Base-by-base conservation (phyloP, 495 filamentous ascomycete species). In the Penicillium malachiteum region DNA sequence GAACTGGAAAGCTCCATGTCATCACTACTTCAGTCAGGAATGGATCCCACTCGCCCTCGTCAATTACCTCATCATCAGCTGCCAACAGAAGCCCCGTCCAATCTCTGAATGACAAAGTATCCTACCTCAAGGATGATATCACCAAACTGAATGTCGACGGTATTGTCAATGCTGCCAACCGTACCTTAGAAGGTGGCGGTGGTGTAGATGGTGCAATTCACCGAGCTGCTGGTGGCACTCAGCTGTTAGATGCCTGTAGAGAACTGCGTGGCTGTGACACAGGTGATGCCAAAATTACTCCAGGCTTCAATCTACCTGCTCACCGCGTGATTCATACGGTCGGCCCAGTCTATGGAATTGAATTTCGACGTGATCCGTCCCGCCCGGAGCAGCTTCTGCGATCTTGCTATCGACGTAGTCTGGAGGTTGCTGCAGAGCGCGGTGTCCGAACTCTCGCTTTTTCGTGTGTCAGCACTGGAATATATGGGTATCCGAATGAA, bases 151-250 rank as follows among this genome's bases (percentile, higher is more conserved):
- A 78, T 41, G 83, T 92, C 33, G 90, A 89, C 60, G 86, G 85
- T 54, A 96, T 97, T 62, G 92, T 97, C 64, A 97, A 97, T 69
- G 93, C 94, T 9, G 92, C 94, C 17, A 97, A 97, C 67, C 70
- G 73, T 14, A 85, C 80, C 7, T 81, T 98, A 0, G 77, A 89
- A 3, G 89, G 91, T 46, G 94, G 94, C 40, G 90, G 91, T 13
- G 94, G 93, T 35, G 91, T 97, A 18, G 89, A 91, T 56, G 88
- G 87, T 16, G 91, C 90, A 18, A 96, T 97, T 62, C 94, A 97
- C 68, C 69, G 81, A 34, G 90, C 87, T 30, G 94, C 94, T 26
- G 94, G 94, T 26, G 94, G 94, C 7, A 80, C 71, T 1, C 59
- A 67, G 0, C 78, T 96, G 9, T 57, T 87, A n/a, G 56, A 76